phyloP scores from a whole-genome alignment of 2,329 filamentous ascomycete species.

The Colletotrichum aenigma region DNA sequence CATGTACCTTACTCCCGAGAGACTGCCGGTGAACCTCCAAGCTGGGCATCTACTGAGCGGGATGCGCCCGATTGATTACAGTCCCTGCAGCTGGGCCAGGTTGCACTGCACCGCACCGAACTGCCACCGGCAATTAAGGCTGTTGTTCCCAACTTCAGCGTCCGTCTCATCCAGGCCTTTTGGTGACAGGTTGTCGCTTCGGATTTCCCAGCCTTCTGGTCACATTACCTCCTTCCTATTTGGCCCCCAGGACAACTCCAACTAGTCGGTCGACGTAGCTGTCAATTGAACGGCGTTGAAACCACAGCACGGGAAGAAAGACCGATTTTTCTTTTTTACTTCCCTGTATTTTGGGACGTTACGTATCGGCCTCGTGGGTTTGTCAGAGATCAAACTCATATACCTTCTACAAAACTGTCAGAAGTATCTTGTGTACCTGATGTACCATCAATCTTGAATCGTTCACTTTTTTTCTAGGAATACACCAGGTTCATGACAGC shows the following conservation, averaged over 20 bases:
- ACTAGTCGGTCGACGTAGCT: background rate
- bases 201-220: background rate
- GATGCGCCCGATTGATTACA: background rate
- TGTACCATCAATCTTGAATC: background rate
- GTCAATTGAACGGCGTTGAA: background rate
- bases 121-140: background rate
- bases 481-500: background rate
- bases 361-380: background rate
- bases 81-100: background rate
- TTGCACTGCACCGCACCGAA: background rate
- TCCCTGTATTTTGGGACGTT: background rate
- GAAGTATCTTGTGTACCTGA: constrained; percentile 2
- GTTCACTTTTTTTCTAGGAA: background rate
- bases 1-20: background rate
- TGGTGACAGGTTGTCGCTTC: background rate
- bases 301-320: constrained; percentile 1
- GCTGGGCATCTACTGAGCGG: background rate
- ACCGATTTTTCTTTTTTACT: background rate
- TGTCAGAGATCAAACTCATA: background rate
- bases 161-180: background rate
- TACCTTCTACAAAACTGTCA: background rate
- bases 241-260: background rate
- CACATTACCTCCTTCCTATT: background rate
- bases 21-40: background rate
- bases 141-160: background rate